Percentiles rank a stretch among this genome's conserved stretches.
Conservation (phyloP, 345 rosid species). For the Arabis alpina region DNA sequence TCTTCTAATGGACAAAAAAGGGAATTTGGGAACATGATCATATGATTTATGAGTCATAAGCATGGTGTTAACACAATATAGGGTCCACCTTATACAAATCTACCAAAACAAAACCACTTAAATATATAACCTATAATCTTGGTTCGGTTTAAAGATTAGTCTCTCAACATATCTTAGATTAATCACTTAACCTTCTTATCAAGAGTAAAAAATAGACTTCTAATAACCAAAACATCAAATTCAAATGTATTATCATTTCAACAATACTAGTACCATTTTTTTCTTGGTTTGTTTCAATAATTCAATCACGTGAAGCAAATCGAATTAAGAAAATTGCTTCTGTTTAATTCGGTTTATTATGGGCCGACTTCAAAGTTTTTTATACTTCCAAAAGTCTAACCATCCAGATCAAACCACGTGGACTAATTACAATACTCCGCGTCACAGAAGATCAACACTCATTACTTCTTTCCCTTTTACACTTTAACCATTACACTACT, state of each 20-base stretch:
- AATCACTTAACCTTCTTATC: not conserved
- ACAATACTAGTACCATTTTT: too few relatives aligned
- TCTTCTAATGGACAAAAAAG: constrained; percentile 5
- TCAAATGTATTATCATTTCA: too few relatives aligned
- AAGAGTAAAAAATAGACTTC: too few relatives aligned
- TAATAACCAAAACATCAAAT: too few relatives aligned
- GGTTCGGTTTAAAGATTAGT: constrained; percentile 7
- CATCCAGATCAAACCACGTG: constrained; percentile 36
- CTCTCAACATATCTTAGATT: not conserved
- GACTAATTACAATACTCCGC: not conserved
- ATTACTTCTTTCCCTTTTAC: constrained; percentile 31
- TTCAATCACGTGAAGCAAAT: too few relatives aligned
- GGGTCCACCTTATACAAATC: constrained; percentile 25
- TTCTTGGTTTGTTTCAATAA: too few relatives aligned
- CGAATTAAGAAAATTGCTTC: too few relatives aligned
- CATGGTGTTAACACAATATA: constrained; percentile 28
- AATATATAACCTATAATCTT: not conserved
- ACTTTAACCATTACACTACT: constrained; percentile 33
- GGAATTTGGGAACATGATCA: constrained; percentile 31
- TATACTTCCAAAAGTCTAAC: not conserved
- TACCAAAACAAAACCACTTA: not conserved
- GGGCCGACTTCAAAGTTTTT: too few relatives aligned
- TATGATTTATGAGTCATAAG: constrained; percentile 38
- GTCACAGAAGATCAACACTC: constrained; percentile 16
- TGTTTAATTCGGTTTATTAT: too few relatives aligned